Percentiles rank a stretch among this genome's conserved stretches.
Conservation (phyloP, 2,329 filamentous ascomycete genomes). For the Cladorrhinum sp. region DNA sequence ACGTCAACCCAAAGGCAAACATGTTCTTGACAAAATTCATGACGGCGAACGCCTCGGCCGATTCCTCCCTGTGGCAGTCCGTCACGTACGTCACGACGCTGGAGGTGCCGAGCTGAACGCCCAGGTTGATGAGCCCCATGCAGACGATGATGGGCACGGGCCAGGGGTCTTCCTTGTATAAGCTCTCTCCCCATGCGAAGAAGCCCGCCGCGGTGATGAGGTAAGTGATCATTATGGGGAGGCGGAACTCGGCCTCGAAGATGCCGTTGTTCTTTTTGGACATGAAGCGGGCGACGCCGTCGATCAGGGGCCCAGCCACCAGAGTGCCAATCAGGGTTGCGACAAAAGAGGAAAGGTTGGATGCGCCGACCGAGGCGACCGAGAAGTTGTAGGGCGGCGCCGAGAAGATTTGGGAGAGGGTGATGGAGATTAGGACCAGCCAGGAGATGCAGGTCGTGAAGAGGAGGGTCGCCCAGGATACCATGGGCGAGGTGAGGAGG, state of each 20-base stretch:
- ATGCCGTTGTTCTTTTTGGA: slow-evolving; percentile 35
- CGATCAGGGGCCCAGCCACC: slow-evolving; percentile 34
- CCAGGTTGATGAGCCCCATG: slow-evolving; percentile 33
- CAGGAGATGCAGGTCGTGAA: slow-evolving; percentile 38
- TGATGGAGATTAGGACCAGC: slow-evolving; percentile 31
- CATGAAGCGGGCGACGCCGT: slow-evolving; percentile 35
- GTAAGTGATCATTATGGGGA: slow-evolving; percentile 36
- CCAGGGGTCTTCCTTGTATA: slow-evolving; percentile 28
- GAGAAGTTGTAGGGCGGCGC: slow-evolving; percentile 38
- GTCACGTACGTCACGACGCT: slow-evolving; percentile 38
- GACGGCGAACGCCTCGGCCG: slow-evolving; percentile 37
- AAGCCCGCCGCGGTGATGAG: slow-evolving; percentile 37
- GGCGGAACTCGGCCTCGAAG: slow-evolving; percentile 39
- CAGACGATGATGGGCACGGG: slow-evolving; percentile 34
- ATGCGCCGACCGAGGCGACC: slow-evolving; percentile 34
- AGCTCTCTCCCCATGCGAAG: slow-evolving; percentile 33
- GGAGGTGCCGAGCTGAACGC: slow-evolving; percentile 38
- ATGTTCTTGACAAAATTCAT: slow-evolving; percentile 41
- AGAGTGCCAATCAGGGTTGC: slow-evolving; percentile 34
- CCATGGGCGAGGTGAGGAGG: slow-evolving; percentile 35
- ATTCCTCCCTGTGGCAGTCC: slow-evolving; percentile 38
- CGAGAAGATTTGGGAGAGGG: slow-evolving; percentile 37
- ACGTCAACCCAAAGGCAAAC: slow-evolving; percentile 38
- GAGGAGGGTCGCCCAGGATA: slow-evolving; percentile 38
- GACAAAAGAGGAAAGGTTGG: slow-evolving; percentile 34